These are phyloP conservation scores for Venturia effusa DNA, from an alignment of 2,329 filamentous ascomycete genomes.

Conservation along the genomic window DNA sequence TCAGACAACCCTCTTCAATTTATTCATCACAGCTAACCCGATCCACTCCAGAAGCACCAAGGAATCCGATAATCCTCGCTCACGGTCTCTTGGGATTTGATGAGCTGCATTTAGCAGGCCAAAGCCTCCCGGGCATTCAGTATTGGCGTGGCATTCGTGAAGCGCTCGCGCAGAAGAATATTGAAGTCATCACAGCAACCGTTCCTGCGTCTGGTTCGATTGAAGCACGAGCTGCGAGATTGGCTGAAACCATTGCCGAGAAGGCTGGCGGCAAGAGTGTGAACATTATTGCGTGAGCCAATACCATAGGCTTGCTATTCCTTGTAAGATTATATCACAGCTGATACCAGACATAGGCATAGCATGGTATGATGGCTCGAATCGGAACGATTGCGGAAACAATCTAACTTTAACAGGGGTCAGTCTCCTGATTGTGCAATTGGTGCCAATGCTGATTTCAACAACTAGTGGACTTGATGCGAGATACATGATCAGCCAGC, in stretches of 20 bases:
- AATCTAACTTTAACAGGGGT: background rate
- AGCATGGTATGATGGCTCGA: conserved; percentile 31
- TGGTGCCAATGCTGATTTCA: background rate
- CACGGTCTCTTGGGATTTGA: conserved; percentile 58
- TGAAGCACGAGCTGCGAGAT: conserved; percentile 43
- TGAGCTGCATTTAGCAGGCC: conserved; percentile 45
- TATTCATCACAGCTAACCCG: background rate
- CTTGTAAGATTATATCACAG: background rate
- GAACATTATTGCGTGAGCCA: conserved; percentile 52
- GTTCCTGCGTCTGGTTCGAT: conserved; percentile 51
- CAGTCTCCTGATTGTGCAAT: background rate
- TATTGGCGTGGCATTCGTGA: conserved; percentile 56
- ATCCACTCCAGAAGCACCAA: conserved; percentile 28
- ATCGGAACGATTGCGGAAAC: background rate
- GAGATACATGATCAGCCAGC: conserved; percentile 51
- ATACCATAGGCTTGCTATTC: background rate
- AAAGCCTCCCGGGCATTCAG: conserved; percentile 44
- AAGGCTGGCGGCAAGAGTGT: conserved; percentile 46
- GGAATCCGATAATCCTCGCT: conserved; percentile 50
- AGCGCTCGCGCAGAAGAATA: conserved; percentile 42
- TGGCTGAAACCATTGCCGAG: conserved; percentile 41
- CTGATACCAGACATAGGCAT: conserved; percentile 34
- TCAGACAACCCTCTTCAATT: background rate
- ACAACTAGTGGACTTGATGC: conserved; percentile 48
- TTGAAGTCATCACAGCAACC: conserved; percentile 50